Evolutionary conservation across 2,329 filamentous ascomycete species (phyloP), one percentile per base, ranked within the genome.

Genomic region (Hirsutella rhossiliensis): DNA sequence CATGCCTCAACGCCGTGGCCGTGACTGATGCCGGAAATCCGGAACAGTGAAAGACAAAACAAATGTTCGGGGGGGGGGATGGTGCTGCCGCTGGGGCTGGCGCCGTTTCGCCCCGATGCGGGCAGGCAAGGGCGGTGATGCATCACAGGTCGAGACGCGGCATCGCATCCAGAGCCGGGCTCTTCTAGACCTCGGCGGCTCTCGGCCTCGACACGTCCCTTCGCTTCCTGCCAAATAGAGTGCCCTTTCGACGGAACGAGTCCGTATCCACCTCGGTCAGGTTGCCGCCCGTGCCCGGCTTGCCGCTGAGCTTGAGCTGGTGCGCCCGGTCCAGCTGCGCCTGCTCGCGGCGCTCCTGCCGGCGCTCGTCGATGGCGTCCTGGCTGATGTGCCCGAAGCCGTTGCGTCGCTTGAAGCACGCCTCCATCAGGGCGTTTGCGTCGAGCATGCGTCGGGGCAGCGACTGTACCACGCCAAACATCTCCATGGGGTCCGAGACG

Each of bases 401-500:
- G 56, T 88, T 85, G 40, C 83, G 77, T 37, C 86, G 78, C 51
- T 81, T 80, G 60, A 92, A 89, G 50, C 85, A 94, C 9, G 85
- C 75, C 50, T 94, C 87, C 68, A 95, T 78, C 13, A 97, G 67
- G 3, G 68, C 68, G 54, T 94, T 95, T 44, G 84, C 83, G 61
- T 97, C 87, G 18, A 96, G 63, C 55, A 95, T 74, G 43, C 76
- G 76, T 43, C 90, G 76, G 1, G 90, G 90, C 28, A 94, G 79
- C 2, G 81, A 81, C 66, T 97, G 90, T 27, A 97, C 88, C 3
- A 94, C 81, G 57, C 94, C 87, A 62, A 96, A 96, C 55, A 96
- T 87, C 66, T 97, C 90, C 81, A 94, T 94, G 1, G 88, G 86
- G 56, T 95, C 89, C 15, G 72, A 74, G 11, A 94, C 82, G 9